Conservation (phyloP, 306 rosid genomes). For the Malus sieversii region DNA sequence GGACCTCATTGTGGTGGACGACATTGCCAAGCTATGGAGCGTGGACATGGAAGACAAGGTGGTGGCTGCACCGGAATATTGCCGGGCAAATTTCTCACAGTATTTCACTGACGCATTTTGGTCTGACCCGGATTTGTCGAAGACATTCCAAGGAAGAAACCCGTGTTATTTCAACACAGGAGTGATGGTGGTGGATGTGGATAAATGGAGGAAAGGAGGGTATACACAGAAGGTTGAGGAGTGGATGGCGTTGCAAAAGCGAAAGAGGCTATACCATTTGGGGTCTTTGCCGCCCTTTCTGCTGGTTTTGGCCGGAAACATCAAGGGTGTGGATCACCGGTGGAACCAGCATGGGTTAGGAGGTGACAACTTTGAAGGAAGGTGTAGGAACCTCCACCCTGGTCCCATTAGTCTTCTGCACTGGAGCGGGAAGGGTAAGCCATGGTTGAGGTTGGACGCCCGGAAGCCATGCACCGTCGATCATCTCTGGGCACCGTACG, state of each 20-base stretch:
- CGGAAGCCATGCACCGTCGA: constrained; percentile 51
- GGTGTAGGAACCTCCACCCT: constrained; percentile 52
- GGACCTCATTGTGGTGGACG: constrained; percentile 57
- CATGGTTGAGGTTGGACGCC: constrained; percentile 67
- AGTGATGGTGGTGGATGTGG: constrained; percentile 70
- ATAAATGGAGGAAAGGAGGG: constrained; percentile 48
- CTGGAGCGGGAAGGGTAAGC: constrained; percentile 81
- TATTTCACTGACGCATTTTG: constrained; percentile 46
- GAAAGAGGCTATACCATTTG: constrained; percentile 50
- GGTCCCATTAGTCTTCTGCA: constrained; percentile 64
- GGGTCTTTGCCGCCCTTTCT: constrained; percentile 66
- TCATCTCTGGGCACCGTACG: constrained; percentile 60
- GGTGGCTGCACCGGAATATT: constrained; percentile 68
- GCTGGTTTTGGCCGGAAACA: constrained; percentile 62
- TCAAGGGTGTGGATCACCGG: constrained; percentile 52
- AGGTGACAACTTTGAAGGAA: constrained; percentile 65
- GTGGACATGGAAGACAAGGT: constrained; percentile 49
- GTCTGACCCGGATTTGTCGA: constrained; percentile 27
- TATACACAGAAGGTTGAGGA: constrained; percentile 44
- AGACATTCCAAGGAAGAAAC: constrained; percentile 38
- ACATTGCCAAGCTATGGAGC: constrained; percentile 55
- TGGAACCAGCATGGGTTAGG: constrained; percentile 82
- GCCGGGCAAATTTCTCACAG: constrained; percentile 45
- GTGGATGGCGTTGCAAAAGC: constrained; percentile 60
- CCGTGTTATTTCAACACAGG: constrained; percentile 72